phyloP scores from a whole-genome alignment of 768 basidiomycete species.

The Filobasidium wieringae region DNA sequence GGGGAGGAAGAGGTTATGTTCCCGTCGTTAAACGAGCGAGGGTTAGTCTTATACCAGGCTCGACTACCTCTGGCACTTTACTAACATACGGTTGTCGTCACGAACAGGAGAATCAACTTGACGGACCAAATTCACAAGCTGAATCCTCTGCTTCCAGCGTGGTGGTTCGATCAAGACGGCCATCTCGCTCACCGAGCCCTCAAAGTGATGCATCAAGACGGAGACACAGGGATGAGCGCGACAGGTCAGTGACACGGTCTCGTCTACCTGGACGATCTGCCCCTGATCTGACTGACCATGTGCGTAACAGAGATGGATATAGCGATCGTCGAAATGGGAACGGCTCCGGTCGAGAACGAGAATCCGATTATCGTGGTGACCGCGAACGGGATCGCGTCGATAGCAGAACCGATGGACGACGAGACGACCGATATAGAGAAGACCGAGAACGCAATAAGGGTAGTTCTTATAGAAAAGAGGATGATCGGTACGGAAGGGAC shows the following conservation, averaged over 20 bases:
- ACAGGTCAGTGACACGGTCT: neutral
- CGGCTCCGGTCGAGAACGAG: constrained; percentile 7
- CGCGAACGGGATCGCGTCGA: neutral
- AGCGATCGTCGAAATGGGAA: constrained; percentile 18
- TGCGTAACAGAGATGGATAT: constrained; percentile 14
- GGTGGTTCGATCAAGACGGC: neutral
- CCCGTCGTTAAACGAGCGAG: constrained; percentile 66
- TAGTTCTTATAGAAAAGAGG: neutral
- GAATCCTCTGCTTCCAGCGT: constrained; percentile 7
- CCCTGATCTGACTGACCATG: constrained; percentile 2
- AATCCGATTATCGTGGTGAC: constrained; percentile 4
- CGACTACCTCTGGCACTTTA: neutral
- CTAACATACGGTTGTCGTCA: neutral
- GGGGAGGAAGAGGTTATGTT: constrained; percentile 63
- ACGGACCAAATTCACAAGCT: neutral
- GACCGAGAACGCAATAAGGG: neutral
- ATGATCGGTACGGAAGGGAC: neutral
- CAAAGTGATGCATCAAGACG: constrained; percentile 4
- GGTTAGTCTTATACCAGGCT: constrained; percentile 25
- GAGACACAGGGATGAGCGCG: constrained; percentile 9
- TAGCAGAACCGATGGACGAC: constrained; percentile 8
- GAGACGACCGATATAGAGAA: constrained; percentile 12
- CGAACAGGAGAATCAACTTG: neutral
- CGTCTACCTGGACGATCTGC: neutral
- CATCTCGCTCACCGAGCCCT: constrained; percentile 19